Base-by-base conservation (phyloP, 768 basidiomycete genomes). In the Kwoniella heveanensis region DNA sequence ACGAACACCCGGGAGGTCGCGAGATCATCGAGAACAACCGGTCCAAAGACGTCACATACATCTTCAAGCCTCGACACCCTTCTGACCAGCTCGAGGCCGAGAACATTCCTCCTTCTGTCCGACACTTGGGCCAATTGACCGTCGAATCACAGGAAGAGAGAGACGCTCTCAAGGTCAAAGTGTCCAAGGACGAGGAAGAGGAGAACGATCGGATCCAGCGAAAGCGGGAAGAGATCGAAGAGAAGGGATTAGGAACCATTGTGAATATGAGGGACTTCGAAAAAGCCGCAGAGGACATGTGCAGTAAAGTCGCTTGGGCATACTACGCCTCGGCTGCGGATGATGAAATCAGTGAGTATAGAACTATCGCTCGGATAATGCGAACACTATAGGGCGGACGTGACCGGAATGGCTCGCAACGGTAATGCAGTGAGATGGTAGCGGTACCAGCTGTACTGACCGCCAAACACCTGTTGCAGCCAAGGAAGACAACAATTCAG, bases 271-370 rank as follows among this genome's bases (percentile, higher is more conserved):
- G 61, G 48, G 74, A 76, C 57, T 76, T 76, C 59, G 74, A 76
- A 67, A 70, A 70, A 62, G 65, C 69, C 44, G 81, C 81, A 0
- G 74, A 80, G 56, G 72, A 73, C 47, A 74, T 81, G 59, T 64
- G 81, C 61, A 69, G 73, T 10, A 70, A 70, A 49, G 76, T 79
- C 0, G 80, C 73, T 15, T 80, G 76, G 79, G 78, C 76, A 8
- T 82, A 82, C 64, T 82, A 82, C 54, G 68, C 75, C 12, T 71
- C 71, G 26, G 78, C 74, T 1, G 72, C 65, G 4, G 72, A 77
- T 53, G 70, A 73, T 60, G 74, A 76, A 58, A 73, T 73, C 48
- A 71, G 69, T 74, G 59, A 60, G 68, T 62, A 49, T 39, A 15
- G 4, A 17, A 4, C 47, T 44, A 12, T 24, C 25, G 56, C 52